A percentile compares a stretch with the other conserved stretches of the same genome.
Conservation (phyloP, 2,329 filamentous ascomycete genomes). For the Fusarium miscanthi region DNA sequence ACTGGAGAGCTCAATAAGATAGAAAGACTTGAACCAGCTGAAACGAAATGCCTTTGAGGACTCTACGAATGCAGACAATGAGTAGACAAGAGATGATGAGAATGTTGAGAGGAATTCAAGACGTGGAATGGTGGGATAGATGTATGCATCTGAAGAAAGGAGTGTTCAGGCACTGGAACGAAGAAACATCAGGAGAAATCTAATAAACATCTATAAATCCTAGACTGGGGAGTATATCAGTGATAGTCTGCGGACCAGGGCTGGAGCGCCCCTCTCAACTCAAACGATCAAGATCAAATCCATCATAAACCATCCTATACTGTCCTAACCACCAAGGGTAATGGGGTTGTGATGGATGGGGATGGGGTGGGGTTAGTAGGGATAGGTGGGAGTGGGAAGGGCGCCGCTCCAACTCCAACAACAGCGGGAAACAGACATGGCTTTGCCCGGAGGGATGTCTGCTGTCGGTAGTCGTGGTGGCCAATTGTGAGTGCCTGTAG, state of each 20-base stretch:
- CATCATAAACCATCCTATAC: slow-evolving; percentile 38
- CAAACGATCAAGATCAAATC: slow-evolving; percentile 50
- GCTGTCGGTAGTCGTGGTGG: slow-evolving; percentile 38
- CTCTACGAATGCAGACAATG: slow-evolving; percentile 48
- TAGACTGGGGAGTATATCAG: slow-evolving; percentile 50
- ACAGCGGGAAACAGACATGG: slow-evolving; percentile 43
- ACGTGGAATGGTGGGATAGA: slow-evolving; percentile 58
- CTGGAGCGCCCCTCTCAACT: slow-evolving; percentile 46
- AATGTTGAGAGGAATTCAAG: slow-evolving; percentile 59
- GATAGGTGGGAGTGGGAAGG: slow-evolving; percentile 42
- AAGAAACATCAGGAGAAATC: slow-evolving; percentile 48
- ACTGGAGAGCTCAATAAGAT: slow-evolving; percentile 44
- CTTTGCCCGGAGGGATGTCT: slow-evolving; percentile 46
- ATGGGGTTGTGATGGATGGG: slow-evolving; percentile 35
- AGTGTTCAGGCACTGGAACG: slow-evolving; percentile 53
- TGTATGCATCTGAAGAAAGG: slow-evolving; percentile 52
- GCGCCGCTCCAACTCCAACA: slow-evolving; percentile 27
- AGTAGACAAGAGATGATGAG: slow-evolving; percentile 53
- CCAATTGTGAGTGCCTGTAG: slow-evolving; percentile 45
- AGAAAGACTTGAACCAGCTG: slow-evolving; percentile 45
- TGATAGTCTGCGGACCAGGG: slow-evolving; percentile 48
- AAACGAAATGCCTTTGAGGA: slow-evolving; percentile 46
- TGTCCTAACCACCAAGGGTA: slow-evolving; percentile 46
- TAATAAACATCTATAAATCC: slow-evolving; percentile 53
- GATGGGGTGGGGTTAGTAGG: slow-evolving; percentile 31